Percentiles rank a stretch among this genome's conserved stretches.
Evolutionary conservation across 1,139 yeast species (phyloP).

Genomic region (Debaryomyces subglobosus): DNA sequence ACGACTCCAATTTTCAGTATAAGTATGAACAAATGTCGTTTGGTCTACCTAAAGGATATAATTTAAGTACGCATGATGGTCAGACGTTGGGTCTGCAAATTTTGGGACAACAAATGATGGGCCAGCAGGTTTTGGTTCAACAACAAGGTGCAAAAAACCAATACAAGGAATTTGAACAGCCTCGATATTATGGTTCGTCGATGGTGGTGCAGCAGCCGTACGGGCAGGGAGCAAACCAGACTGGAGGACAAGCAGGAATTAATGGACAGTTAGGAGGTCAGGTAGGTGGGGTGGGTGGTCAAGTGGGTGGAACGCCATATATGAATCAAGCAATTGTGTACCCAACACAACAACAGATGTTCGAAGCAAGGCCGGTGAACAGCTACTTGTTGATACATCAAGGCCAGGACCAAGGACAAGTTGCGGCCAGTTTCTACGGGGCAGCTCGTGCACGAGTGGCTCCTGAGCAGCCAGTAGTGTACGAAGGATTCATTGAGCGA

Average conservation of each 20-base stretch:
- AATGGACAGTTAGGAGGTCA: neutral
- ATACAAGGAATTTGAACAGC: constrained; percentile 11
- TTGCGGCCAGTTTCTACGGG: constrained; percentile 2
- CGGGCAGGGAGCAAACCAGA: constrained; percentile 7
- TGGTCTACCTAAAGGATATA: constrained; percentile 5
- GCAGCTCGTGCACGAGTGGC: neutral
- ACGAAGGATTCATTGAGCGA: constrained; percentile 8
- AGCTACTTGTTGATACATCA: constrained; percentile 15
- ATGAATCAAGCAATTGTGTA: constrained; percentile 9
- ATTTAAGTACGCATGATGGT: constrained; percentile 2
- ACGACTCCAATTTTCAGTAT: constrained; percentile 4
- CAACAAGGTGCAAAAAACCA: constrained; percentile 1
- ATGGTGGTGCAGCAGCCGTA: constrained; percentile 12
- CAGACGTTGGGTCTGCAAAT: neutral
- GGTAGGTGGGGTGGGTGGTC: neutral
- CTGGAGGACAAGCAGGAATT: neutral
- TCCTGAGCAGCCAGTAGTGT: neutral
- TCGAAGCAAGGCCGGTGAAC: constrained; percentile 13
- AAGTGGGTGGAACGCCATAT: neutral
- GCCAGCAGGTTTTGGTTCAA: neutral
- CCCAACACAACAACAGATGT: constrained; percentile 9
- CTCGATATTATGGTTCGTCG: constrained; percentile 11
- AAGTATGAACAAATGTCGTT: constrained; percentile 3
- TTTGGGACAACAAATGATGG: neutral
- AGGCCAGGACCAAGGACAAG: neutral